Conservation (phyloP, 2,329 filamentous ascomycete species). For the Lasiodiplodia sp. region DNA sequence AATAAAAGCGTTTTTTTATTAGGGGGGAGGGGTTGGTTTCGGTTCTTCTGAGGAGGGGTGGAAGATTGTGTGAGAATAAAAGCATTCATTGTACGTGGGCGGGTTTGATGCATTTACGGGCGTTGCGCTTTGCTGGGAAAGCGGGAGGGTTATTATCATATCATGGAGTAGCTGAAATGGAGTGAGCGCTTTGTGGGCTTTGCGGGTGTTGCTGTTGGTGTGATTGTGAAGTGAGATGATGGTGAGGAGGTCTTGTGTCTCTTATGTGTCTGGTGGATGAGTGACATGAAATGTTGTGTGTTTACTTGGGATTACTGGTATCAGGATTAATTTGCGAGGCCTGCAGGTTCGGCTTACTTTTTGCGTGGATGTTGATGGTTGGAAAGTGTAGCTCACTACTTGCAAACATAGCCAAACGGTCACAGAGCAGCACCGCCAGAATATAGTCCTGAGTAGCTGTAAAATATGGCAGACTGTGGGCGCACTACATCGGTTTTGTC, state of each 20-base stretch:
- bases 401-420: too few species aligned
- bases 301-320: not conserved
- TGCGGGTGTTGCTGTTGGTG: not conserved
- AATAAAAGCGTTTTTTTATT: slow-evolving; percentile 32
- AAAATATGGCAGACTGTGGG: too few species aligned
- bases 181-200: not conserved
- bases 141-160: not conserved
- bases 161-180: not conserved
- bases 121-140: not conserved
- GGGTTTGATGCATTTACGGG: slow-evolving; percentile 1
- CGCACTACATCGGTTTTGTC: too few species aligned
- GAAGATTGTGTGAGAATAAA: not conserved
- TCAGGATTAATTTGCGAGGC: not conserved
- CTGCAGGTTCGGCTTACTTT: not conserved
- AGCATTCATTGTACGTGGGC: not conserved
- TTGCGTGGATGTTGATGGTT: too few species aligned
- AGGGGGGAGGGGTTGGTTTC: not conserved
- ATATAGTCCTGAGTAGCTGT: too few species aligned
- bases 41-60: not conserved
- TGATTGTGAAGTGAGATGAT: not conserved
- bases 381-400: too few species aligned
- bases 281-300: not conserved
- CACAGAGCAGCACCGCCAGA: too few species aligned
- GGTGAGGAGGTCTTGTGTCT: not conserved
- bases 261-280: not conserved